phyloP scores from a whole-genome alignment of 2,329 filamentous ascomycete genomes.

The Aureobasidium sp. region DNA sequence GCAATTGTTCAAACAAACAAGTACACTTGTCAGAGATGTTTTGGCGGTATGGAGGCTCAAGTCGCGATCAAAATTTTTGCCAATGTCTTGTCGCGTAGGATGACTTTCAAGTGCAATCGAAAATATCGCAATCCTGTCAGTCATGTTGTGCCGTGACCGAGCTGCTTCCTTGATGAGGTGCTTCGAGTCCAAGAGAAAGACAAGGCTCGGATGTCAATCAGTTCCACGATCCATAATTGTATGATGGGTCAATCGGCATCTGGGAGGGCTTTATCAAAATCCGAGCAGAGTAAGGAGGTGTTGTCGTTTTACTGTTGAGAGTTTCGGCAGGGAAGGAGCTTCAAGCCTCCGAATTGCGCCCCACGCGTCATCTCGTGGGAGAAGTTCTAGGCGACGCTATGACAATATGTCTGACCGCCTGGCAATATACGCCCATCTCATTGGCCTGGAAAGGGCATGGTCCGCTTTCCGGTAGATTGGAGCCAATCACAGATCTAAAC shows the following conservation, averaged over 20 bases:
- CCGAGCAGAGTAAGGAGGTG: slow-evolving; percentile 5
- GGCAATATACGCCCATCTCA: background rate
- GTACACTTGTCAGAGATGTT: too few species aligned
- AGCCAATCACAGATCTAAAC: background rate
- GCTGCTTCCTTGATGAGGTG: background rate
- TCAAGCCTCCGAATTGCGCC: slow-evolving; percentile 1
- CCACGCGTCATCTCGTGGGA: slow-evolving; percentile 11
- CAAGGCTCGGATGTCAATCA: background rate
- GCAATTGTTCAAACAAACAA: too few species aligned
- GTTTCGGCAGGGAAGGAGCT: slow-evolving; percentile 3
- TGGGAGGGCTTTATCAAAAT: slow-evolving; percentile 5
- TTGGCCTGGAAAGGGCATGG: background rate
- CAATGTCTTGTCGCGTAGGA: background rate
- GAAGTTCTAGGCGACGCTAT: slow-evolving; percentile 8
- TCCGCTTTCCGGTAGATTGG: slow-evolving; percentile 14
- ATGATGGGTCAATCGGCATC: slow-evolving; percentile 13
- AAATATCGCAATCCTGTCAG: background rate
- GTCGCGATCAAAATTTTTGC: background rate
- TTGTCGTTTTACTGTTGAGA: slow-evolving; percentile 17
- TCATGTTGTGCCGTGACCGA: background rate
- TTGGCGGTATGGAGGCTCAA: too few species aligned
- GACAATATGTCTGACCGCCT: background rate
- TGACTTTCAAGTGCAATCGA: background rate
- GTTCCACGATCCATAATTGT: slow-evolving; percentile 3
- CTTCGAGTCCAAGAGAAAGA: background rate